These are phyloP conservation scores for Mycosarcoma maydis DNA, from an alignment of 1,284 basidiomycete species.

Conservation along the genomic window DNA sequence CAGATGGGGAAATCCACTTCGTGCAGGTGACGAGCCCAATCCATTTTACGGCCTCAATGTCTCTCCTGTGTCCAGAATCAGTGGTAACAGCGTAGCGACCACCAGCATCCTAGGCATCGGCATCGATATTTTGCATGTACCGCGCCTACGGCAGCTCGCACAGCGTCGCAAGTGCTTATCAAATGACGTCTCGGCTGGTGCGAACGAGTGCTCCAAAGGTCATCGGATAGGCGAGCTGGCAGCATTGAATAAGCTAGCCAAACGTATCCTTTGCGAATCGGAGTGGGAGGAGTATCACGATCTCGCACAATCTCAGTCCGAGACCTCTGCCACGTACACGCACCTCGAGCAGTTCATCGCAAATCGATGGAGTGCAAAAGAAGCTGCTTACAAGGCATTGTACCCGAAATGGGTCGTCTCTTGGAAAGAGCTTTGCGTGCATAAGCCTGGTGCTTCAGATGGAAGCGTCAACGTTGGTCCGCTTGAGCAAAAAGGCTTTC, in stretches of 20 bases:
- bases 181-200: background rate
- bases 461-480: background rate
- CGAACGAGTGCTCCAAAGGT: background rate
- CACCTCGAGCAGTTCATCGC: conserved; percentile 26
- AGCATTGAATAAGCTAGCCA: conserved; percentile 41
- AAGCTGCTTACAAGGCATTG: conserved; percentile 88
- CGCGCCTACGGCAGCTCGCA: conserved; percentile 45
- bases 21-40: conserved; percentile 64
- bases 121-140: conserved; percentile 55
- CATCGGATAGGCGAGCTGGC: background rate
- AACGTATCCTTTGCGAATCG: conserved; percentile 21
- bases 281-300: conserved; percentile 11
- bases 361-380: conserved; percentile 73
- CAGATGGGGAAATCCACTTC: conserved; percentile 64
- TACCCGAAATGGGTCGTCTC: conserved; percentile 74
- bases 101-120: conserved; percentile 58
- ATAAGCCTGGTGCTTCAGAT: conserved; percentile 13
- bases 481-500: conserved; percentile 17
- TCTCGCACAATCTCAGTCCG: conserved; percentile 6
- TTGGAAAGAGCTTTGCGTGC: conserved; percentile 77
- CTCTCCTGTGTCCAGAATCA: conserved; percentile 9
- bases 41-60: conserved; percentile 60
- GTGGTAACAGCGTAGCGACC: background rate
- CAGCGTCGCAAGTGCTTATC: conserved; percentile 6
- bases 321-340: background rate